Evolutionary conservation across 208 protist species (phyloP), one percentile per base, ranked within the genome.

Genomic region (Plasmodiophora brassicae): DNA sequence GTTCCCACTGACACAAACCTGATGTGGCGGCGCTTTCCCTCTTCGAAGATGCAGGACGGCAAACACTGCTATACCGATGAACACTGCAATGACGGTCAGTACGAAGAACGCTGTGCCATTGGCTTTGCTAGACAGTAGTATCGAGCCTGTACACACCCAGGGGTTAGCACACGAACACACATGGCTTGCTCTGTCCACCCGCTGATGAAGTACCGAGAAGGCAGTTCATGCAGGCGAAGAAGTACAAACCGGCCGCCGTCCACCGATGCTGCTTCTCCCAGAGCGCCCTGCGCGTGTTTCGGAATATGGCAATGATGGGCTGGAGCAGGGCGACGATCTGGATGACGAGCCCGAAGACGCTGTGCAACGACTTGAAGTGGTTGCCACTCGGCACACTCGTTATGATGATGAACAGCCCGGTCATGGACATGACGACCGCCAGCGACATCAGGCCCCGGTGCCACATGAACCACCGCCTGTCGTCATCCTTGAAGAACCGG

Each of bases 401-500:
- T 38, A 78, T 36, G 5, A 78, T 32, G 65, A 78, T 44, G 5
- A 38, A 5, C 14, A 78, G 14, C 10, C 10, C 5, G 5, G 65
- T 78, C 41, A 78, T 44, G 5, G n/a, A 5, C n/a, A n/a, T n/a
- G n/a, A n/a, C n/a, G 5, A 78, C 65, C 32, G 65, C 65, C 41
- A 38, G 5, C 5, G 41, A 5, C 65, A 78, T 78, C 5, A 78
- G 14, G 5, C 10, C 5, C n/a, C n/a, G 5, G n/a, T 78, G 65
- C 65, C 32, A 32, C 14, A n/a, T 5, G n/a, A 78, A 78, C 65
- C 65, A 78, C 20, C 65, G 5, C 32, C 20, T 14, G 5, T 78
- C 65, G 65, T 32, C 65, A 78, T 78, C 65, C n/a, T 78, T 78
- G 41, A 78, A 78, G 65, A 36, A 78, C 5, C 65, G 5, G 20